Evolutionary conservation across 2,329 filamentous ascomycete genomes (phyloP).

Genomic region (Nannizzia gypsea): DNA sequence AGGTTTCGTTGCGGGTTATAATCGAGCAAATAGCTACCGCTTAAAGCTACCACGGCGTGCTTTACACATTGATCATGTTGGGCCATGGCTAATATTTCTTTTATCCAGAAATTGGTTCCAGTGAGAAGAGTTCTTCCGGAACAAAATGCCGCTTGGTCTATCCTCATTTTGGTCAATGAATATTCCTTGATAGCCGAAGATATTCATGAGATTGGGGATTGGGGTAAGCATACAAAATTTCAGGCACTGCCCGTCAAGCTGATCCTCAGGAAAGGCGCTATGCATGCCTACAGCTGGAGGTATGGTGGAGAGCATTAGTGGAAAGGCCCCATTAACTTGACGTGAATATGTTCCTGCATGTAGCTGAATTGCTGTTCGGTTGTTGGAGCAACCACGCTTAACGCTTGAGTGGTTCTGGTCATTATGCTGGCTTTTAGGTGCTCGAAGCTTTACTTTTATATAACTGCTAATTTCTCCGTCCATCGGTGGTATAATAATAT

Average conservation of each 20-base stretch:
- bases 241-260: background rate
- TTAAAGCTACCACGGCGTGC: constrained; percentile 10
- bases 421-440: background rate
- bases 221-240: background rate
- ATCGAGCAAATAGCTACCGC: constrained; percentile 12
- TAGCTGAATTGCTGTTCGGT: background rate
- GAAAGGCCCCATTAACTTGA: background rate
- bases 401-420: background rate
- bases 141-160: constrained; percentile 10
- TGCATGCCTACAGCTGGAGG: background rate
- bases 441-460: constrained; percentile 8
- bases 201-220: background rate
- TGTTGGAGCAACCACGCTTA: background rate
- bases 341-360: background rate
- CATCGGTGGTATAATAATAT: background rate
- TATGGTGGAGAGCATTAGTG: background rate
- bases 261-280: background rate
- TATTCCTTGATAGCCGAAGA: background rate
- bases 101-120: constrained; percentile 10
- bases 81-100: constrained; percentile 10
- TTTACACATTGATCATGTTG: constrained; percentile 5
- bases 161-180: background rate
- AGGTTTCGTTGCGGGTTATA: constrained; percentile 1
- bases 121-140: constrained; percentile 9
- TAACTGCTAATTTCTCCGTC: constrained; percentile 9